A percentile compares a stretch with the other conserved stretches of the same genome.
phyloP scores from a whole-genome alignment of 208 protist genomes.

The Wallacemonas sp. region DNA sequence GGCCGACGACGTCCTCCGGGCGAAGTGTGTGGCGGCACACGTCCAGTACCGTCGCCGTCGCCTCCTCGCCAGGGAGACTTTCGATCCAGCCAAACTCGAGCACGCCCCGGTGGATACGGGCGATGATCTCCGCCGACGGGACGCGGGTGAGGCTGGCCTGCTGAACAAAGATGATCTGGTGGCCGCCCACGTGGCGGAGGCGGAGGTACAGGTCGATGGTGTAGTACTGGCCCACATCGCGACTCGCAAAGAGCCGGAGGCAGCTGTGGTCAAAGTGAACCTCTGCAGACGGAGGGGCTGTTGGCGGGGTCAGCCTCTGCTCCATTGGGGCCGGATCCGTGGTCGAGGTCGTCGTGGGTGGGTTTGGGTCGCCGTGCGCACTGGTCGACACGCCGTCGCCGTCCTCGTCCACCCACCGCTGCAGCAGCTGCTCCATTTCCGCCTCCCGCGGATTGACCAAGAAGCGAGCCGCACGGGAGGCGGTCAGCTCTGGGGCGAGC shows the following conservation, averaged over 20 bases:
- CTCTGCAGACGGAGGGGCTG: not conserved
- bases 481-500: not conserved
- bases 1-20: constrained; percentile 27
- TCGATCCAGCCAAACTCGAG: constrained; percentile 69
- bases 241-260: constrained; percentile 44
- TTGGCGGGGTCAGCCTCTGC: too few relatives aligned
- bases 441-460: not conserved
- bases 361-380: not conserved
- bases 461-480: not conserved
- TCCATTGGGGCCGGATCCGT: too few relatives aligned
- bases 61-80: constrained; percentile 22
- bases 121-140: constrained; percentile 37
- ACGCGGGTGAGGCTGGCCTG: constrained; percentile 3
- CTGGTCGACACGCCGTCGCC: not conserved
- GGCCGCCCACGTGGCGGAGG: constrained; percentile 37
- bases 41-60: constrained; percentile 12
- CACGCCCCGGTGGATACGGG: constrained; percentile 40
- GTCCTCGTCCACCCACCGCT: not conserved
- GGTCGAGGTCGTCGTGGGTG: too few relatives aligned
- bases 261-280: constrained; percentile 79
- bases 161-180: constrained; percentile 82
- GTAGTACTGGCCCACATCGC: constrained; percentile 54
- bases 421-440: not conserved
- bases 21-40: constrained; percentile 40
- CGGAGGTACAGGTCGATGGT: constrained; percentile 73